These are phyloP conservation scores for Candida ponderosae DNA, from an alignment of 805 yeast genomes.

Conservation along the genomic window DNA sequence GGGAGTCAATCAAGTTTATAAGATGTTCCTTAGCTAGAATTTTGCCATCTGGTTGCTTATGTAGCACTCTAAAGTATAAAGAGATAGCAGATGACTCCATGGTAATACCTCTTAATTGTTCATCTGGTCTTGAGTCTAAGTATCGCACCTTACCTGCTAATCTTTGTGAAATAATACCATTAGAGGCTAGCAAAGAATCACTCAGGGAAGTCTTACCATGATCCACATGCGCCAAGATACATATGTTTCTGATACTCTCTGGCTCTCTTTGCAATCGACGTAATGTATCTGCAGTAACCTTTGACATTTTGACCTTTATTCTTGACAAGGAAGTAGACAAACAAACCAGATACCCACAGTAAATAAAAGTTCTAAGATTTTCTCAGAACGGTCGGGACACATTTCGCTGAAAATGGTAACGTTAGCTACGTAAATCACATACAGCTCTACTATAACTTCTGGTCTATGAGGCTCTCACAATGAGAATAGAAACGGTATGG, in stretches of 20 bases:
- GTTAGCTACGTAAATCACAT: too few relatives aligned
- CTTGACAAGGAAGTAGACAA: too few relatives aligned
- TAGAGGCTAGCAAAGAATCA: conserved; percentile 87
- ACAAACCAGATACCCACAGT: too few relatives aligned
- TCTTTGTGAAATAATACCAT: conserved; percentile 91
- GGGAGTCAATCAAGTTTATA: conserved; percentile 91
- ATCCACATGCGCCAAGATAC: conserved; percentile 96
- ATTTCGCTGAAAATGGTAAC: too few relatives aligned
- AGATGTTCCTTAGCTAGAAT: conserved; percentile 64
- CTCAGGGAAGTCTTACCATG: conserved; percentile 96
- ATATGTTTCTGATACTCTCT: conserved; percentile 72
- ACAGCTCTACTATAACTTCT: too few relatives aligned
- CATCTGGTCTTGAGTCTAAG: conserved; percentile 91
- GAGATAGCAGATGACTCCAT: conserved; percentile 97
- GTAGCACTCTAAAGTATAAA: conserved; percentile 71
- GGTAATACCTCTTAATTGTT: conserved; percentile 91
- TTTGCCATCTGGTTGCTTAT: conserved; percentile 29
- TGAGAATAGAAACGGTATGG: too few relatives aligned
- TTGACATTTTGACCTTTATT: conserved; percentile 26
- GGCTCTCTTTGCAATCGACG: conserved; percentile 64
- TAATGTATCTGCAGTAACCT: conserved; percentile 57
- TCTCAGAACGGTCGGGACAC: too few relatives aligned
- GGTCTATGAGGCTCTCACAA: too few relatives aligned
- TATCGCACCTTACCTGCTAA: conserved; percentile 94
- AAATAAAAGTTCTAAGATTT: too few relatives aligned